Base-by-base conservation (phyloP, 352 stramenopile species). In the Globisporangium lucens region DNA sequence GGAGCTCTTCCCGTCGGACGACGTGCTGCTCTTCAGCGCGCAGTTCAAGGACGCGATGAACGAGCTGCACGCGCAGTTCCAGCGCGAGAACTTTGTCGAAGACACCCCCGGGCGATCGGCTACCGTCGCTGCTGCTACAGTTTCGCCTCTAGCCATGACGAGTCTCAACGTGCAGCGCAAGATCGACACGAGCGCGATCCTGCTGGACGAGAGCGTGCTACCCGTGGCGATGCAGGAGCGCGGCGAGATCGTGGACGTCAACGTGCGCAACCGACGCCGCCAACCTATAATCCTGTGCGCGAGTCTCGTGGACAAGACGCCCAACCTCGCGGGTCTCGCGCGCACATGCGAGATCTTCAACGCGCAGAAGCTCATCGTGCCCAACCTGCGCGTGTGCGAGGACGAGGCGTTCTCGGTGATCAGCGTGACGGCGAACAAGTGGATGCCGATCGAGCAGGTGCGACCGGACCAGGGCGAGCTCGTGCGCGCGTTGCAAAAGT, bases 291-390 rank as follows among this genome's bases (percentile, higher is more conserved):
- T 95, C 47, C 72, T 95, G 71, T 95, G 87, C 56, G 87, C 87
- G 17, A 91, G 82, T 36, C 83, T 99, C 22, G 87, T 99, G 8
- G 93, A 98, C 76, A 99, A 98, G 77, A 78, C 98, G 38, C 94
- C 96, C 13, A 99, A 99, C 75, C 72, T 98, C 20, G 96, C 88
- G 15, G 96, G 96, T 4, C 78, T 99, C 7, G 93, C 94, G 51
- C 82, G 96, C 51, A 99, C 95, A 1, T 95, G 90, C 63, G 96
- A 99, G 79, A 98, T 99, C 30, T 98, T 99, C 77, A 93, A 95
- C 57, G 90, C 90, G 9, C 75, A 95, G 65, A 80, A 83, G 36
- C 79, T 99, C 6, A 76, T 98, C 1, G 82, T 99, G 30, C 90
- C 93, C 0, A 97, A 97, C 71, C 58, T 91, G 47, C 77, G 78